Evolutionary conservation across 495 filamentous ascomycete genomes (phyloP).

Genomic region (Polyplosphaeria fusca): DNA sequence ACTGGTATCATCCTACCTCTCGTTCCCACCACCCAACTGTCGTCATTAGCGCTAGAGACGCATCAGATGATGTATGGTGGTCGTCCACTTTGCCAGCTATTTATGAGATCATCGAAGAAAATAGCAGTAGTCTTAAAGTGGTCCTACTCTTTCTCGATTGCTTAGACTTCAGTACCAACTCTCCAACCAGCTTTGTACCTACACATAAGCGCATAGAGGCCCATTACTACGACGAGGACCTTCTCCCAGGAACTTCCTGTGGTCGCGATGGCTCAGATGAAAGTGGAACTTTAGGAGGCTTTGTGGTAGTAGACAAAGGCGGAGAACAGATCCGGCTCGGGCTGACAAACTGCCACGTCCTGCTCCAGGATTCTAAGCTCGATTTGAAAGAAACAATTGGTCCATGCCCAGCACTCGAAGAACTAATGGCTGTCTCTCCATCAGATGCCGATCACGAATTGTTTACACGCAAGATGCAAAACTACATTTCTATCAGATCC

Average conservation of each 20-base stretch:
- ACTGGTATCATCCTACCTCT: no score
- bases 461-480: not conserved
- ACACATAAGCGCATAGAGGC: not conserved
- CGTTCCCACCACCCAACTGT: no score
- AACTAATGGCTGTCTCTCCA: not conserved
- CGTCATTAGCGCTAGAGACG: not conserved
- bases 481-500: not conserved
- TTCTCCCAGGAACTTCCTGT: not conserved
- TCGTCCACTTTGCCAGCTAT: not conserved
- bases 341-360: not conserved
- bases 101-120: not conserved
- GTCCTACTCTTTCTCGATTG: not conserved
- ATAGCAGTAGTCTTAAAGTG: not conserved
- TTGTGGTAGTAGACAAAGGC: not conserved
- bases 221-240: not conserved
- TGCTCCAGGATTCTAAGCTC: not conserved
- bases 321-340: not conserved
- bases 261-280: not conserved
- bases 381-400: not conserved
- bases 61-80: not conserved
- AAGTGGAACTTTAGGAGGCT: not conserved
- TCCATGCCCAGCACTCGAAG: not conserved
- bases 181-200: not conserved
- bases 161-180: not conserved
- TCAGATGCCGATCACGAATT: not conserved